Evolutionary conservation across 306 rosid species (phyloP), one percentile per base, ranked within the genome.

Genomic region (Fragaria vesca): DNA sequence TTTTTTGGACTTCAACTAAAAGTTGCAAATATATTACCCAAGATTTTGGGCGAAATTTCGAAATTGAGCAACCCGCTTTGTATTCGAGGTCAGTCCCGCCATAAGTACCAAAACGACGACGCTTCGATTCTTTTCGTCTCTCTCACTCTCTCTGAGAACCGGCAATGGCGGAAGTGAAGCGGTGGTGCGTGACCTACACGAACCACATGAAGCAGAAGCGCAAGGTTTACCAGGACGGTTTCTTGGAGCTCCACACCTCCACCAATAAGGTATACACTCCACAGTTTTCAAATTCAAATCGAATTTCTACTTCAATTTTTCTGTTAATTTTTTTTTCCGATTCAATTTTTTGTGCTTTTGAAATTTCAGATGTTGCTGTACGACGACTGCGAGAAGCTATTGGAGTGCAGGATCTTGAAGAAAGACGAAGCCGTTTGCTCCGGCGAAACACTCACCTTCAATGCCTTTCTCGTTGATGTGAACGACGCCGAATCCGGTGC

Each of bases 141-240:
- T 20, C 58, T 28, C 65, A 7, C 34, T 32, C 34, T 0, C 34
- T 32, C 34, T 50, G 63, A 66, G 51, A 71, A 50, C 7, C 73
- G 45, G 32, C 76, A 72, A 89, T 89, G 96, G 89, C 26, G 80
- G 89, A 87, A 47, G 58, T 73, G 81, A 87, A 89, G 80, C 91
- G 91, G 67, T 92, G 97, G 97, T 83, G 72, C 74, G 95, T 86
- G 58, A 94, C 93, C 79, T 91, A 89, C 88, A 87, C 97, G 1
- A 94, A 86, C 85, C 93, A 90, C 81, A 18, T 89, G 75, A 89
- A 81, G 72, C 95, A 88, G 91, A 95, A 92, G 89, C 93, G 92
- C 79, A 91, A 89, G 82, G 91, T 87, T 50, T 89, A 88, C 79
- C 93, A 86, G 80, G 97, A 95, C 63, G 97, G 98, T 52, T 88